Evolutionary conservation across 2,329 filamentous ascomycete species (phyloP).

Genomic region (Akanthomyces uredinophilus): DNA sequence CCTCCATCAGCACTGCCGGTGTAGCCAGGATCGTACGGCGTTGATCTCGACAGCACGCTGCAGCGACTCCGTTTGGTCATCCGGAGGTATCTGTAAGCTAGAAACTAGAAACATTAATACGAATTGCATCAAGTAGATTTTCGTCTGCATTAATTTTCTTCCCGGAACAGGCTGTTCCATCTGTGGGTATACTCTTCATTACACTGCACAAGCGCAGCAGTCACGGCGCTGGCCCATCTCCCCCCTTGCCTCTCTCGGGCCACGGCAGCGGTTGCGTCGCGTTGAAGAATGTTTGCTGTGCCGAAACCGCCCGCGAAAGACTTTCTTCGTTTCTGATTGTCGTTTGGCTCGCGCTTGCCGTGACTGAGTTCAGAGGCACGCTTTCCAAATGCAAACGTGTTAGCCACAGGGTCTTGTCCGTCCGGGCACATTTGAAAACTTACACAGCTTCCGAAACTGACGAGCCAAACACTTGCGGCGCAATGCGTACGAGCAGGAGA

Average conservation of each 20-base stretch:
- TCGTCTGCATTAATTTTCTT: neutral
- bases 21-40: no score
- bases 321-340: neutral
- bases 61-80: no score
- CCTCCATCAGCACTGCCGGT: no score
- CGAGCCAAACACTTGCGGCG: neutral
- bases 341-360: neutral
- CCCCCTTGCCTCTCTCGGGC: neutral
- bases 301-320: neutral
- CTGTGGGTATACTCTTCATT: neutral
- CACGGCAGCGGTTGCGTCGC: neutral
- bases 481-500: conserved; percentile 19
- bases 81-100: no score
- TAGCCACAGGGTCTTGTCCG: neutral
- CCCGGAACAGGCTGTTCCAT: neutral
- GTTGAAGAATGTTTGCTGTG: neutral
- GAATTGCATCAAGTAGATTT: neutral
- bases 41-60: no score
- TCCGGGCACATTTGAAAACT: neutral
- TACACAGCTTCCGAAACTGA: neutral
- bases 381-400: neutral
- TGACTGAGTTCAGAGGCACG: neutral
- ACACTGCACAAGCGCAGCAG: neutral
- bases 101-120: no score
- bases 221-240: neutral